Evolutionary conservation across 2,329 filamentous ascomycete genomes (phyloP), one percentile per base, ranked within the genome.

Genomic region (Ceratocystis cubensis): DNA sequence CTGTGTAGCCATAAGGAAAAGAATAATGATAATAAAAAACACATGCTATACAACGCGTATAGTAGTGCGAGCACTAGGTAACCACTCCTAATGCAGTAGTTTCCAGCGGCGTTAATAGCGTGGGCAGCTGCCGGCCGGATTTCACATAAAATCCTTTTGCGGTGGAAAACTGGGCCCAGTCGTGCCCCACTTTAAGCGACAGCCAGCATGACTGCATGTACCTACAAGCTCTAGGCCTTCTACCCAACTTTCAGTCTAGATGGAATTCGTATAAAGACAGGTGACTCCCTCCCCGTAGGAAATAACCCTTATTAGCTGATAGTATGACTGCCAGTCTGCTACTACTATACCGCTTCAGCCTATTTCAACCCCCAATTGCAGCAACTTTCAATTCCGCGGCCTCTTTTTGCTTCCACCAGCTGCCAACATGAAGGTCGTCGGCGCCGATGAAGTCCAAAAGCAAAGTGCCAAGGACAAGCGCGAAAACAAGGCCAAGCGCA

Each of bases 391-490:
- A 3, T 22, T 7, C 48, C 10, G 10, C 20, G 13, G 8, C 10
- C 20, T 28, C 48, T 25, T 25, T 8, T n/a, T 41, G n/a, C 17
- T 44, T 41, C 8, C 17, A 59, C 22, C 8, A 15, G 13, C 56
- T n/a, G 20, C 33, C 50, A 65, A 13, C 2, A 65, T 65, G 63
- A 65, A 50, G 57, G 20, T 65, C 63, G 28, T 65, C n/a, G 30
- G 28, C 20, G 28, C 48, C 15, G 33, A 65, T 10, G 37, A 56
- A 44, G 48, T 56, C 63, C 15, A 22, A 13, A 57, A 56, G 22
- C 33, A 65, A 22, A 57, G 41, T 5, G 22, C 48, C 25, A 28
- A 57, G 22, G 53, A 57, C 7, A 57, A 57, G 13, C 53, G 53
- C 10, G 22, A 57, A 33, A 57, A n/a, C 53, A 57, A 30, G 17